Conservation (phyloP, 768 basidiomycete species). For the Thelephora aurantiotincta region DNA sequence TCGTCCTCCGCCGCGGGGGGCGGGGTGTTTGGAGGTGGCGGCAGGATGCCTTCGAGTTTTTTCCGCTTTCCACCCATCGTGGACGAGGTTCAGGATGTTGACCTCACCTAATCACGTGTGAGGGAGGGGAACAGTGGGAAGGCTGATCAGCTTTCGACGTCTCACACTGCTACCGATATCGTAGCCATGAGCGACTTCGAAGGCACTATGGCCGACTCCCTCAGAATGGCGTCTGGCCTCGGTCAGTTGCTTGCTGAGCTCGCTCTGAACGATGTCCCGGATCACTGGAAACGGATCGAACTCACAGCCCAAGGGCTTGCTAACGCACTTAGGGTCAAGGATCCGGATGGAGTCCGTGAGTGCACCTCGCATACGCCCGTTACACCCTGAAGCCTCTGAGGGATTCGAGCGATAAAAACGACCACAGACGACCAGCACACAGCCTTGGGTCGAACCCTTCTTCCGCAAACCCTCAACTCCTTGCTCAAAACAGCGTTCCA, state of each 20-base stretch:
- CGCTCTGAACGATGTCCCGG: constrained; percentile 14
- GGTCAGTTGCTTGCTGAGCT: constrained; percentile 20
- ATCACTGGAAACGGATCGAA: constrained; percentile 38
- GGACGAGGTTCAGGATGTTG: neutral
- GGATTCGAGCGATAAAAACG: neutral
- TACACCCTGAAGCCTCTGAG: neutral
- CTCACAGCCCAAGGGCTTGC: constrained; percentile 41
- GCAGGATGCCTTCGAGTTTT: constrained; percentile 34
- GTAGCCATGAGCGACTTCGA: no score
- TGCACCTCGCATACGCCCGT: constrained; percentile 21
- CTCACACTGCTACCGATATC: no score
- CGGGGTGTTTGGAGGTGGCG: constrained; percentile 16
- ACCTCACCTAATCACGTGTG: no score
- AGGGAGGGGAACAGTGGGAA: no score
- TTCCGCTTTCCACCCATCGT: constrained; percentile 43
- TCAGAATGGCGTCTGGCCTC: constrained; percentile 14
- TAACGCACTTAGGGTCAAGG: constrained; percentile 43
- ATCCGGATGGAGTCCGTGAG: constrained; percentile 18
- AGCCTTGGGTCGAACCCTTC: constrained; percentile 43
- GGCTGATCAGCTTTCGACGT: no score
- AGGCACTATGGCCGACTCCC: neutral
- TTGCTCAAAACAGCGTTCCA: constrained; percentile 43
- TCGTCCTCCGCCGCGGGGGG: constrained; percentile 29
- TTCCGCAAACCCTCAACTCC: constrained; percentile 52
- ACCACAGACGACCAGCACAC: constrained; percentile 56